These are phyloP conservation scores for Blastocrithidia nonstop DNA, from an alignment of 208 protist species.

Conservation along the genomic window DNA sequence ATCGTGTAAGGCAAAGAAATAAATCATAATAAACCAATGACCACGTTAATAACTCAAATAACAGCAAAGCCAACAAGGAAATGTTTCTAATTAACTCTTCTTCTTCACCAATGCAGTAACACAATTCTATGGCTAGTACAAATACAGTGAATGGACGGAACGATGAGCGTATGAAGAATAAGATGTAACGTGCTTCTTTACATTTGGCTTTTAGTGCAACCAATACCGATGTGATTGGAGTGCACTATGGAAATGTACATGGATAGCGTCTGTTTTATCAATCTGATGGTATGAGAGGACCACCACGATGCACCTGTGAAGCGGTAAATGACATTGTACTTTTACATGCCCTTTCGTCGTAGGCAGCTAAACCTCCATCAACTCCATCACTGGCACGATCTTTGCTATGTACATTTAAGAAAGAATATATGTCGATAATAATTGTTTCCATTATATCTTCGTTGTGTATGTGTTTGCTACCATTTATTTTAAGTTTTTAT, in stretches of 20 bases:
- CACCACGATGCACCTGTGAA: slow-evolving; percentile 24
- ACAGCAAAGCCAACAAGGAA: neutral
- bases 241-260: slow-evolving; percentile 19
- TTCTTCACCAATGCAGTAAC: no score
- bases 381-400: slow-evolving; percentile 17
- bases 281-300: neutral
- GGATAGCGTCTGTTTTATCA: slow-evolving; percentile 48
- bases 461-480: slow-evolving; percentile 20
- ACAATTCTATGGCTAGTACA: no score
- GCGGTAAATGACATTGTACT: slow-evolving; percentile 14
- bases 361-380: neutral
- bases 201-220: no score
- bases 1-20: neutral
- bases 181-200: no score
- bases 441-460: slow-evolving; percentile 25
- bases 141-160: no score
- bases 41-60: neutral
- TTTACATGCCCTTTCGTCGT: slow-evolving; percentile 6
- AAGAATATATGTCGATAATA: slow-evolving; percentile 9
- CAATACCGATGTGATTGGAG: no score
- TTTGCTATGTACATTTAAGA: slow-evolving; percentile 15
- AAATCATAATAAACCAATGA: slow-evolving; percentile 1
- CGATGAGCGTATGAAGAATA: no score
- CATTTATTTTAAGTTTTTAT: slow-evolving; percentile 45
- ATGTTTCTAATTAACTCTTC: neutral